Conservation (phyloP, 129 eudicot species). For the Lactuca saligna region DNA sequence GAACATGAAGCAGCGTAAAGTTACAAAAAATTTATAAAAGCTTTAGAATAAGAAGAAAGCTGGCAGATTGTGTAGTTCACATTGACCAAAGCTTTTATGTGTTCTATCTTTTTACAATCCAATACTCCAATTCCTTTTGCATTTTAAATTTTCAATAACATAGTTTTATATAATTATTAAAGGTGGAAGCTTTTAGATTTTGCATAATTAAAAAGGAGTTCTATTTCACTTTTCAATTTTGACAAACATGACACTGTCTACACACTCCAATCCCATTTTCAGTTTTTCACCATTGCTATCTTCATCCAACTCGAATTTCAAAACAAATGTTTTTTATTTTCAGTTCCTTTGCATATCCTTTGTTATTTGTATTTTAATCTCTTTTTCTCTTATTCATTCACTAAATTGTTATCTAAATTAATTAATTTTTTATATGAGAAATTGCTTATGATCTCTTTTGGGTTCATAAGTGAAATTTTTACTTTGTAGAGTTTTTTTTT, state of each 20-base stretch:
- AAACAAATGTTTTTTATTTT: too few relatives aligned
- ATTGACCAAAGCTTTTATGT: conserved; percentile 90
- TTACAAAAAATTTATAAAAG: conserved; percentile 97
- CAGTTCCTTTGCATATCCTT: too few relatives aligned
- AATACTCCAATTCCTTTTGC: not conserved
- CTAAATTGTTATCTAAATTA: too few relatives aligned
- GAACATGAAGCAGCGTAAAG: conserved; percentile 89
- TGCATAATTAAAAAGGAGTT: conserved; percentile 87
- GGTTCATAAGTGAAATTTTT: too few relatives aligned
- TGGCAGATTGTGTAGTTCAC: conserved; percentile 93
- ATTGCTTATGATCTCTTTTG: too few relatives aligned
- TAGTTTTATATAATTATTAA: not conserved
- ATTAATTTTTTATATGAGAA: too few relatives aligned
- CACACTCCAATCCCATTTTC: too few relatives aligned
- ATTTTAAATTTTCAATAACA: conserved; percentile 6
- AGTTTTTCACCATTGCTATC: too few relatives aligned
- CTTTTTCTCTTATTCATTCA: too few relatives aligned
- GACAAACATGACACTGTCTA: conserved; percentile 88
- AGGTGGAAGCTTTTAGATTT: conserved; percentile 97
- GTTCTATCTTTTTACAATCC: not conserved
- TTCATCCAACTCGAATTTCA: too few relatives aligned
- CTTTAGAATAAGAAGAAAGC: conserved; percentile 88
- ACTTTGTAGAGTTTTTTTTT: too few relatives aligned
- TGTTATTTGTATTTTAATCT: too few relatives aligned
- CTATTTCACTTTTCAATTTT: conserved; percentile 86